These are phyloP conservation scores for Benincasa hispida DNA, from an alignment of 306 rosid species.

Conservation along the genomic window DNA sequence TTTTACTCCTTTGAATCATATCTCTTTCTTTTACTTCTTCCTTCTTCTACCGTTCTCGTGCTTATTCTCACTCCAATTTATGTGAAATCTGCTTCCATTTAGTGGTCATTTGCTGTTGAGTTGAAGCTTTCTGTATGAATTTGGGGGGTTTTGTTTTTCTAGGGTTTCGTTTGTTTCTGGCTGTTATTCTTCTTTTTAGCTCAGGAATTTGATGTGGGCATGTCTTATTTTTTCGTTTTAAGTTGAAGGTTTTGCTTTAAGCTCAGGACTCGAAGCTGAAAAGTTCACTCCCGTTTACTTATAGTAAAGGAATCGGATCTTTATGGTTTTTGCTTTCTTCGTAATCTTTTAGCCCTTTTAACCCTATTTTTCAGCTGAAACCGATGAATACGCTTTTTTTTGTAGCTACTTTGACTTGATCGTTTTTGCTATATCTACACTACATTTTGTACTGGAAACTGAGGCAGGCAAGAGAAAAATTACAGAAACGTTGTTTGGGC, in stretches of 20 bases:
- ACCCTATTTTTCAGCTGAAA: neutral
- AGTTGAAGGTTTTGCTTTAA: neutral
- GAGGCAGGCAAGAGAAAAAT: no score
- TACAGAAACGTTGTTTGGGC: neutral
- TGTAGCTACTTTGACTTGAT: neutral
- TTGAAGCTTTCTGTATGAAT: neutral
- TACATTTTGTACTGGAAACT: neutral
- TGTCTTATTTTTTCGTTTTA: neutral
- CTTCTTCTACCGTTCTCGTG: neutral
- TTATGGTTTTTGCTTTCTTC: neutral
- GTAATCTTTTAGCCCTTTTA: neutral
- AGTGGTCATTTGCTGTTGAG: neutral
- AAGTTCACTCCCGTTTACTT: neutral
- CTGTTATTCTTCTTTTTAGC: neutral
- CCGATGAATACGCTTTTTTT: neutral
- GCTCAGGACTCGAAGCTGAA: neutral
- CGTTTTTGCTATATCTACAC: neutral
- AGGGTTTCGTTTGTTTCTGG: constrained; percentile 14
- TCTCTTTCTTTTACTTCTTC: neutral
- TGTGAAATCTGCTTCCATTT: constrained; percentile 4
- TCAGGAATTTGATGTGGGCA: neutral
- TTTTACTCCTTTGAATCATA: neutral
- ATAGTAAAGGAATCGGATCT: constrained; percentile 1
- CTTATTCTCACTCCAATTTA: neutral
- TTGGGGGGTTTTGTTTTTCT: constrained; percentile 7